Percentiles rank a stretch among this genome's conserved stretches.
Conservation (phyloP, 345 rosid genomes). For the Eucalyptus cloeziana region DNA sequence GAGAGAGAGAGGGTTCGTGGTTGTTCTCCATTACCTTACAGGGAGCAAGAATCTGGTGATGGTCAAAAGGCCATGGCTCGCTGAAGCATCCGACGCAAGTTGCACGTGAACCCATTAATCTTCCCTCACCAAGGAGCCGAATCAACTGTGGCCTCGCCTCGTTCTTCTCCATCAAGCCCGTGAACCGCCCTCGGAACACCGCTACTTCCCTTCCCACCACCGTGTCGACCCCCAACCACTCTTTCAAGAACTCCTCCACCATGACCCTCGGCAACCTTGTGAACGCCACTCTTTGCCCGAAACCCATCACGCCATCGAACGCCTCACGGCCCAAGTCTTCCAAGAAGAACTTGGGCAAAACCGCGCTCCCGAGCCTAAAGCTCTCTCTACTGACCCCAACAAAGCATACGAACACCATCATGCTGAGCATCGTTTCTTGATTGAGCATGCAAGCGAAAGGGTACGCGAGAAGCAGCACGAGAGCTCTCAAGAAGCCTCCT, state of each 20-base stretch:
- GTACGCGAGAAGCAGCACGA: constrained; percentile 8
- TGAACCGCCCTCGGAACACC: constrained; percentile 22
- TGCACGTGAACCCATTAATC: neutral
- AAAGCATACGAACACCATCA: constrained; percentile 15
- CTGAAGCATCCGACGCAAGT: constrained; percentile 36
- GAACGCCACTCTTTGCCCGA: neutral
- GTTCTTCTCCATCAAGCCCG: constrained; percentile 60
- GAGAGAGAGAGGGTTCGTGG: neutral
- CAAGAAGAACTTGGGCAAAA: constrained; percentile 15
- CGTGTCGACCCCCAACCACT: constrained; percentile 38
- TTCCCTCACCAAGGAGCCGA: constrained; percentile 9
- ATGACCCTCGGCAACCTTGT: constrained; percentile 75
- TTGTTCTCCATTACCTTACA: neutral
- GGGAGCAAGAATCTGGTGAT: neutral
- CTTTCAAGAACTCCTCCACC: constrained; percentile 66
- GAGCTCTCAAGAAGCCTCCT: constrained; percentile 20
- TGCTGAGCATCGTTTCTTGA: neutral
- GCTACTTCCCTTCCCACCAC: constrained; percentile 72
- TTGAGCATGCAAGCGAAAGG: constrained; percentile 7
- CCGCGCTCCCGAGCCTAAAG: constrained; percentile 9
- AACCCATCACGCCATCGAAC: neutral
- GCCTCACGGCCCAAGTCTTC: constrained; percentile 17
- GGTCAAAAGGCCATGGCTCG: constrained; percentile 18
- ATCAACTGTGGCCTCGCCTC: constrained; percentile 33
- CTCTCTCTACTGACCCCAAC: constrained; percentile 12